These are phyloP conservation scores for Saccharomyces hybrid DNA, from an alignment of 1,139 yeast species.

Conservation along the genomic window DNA sequence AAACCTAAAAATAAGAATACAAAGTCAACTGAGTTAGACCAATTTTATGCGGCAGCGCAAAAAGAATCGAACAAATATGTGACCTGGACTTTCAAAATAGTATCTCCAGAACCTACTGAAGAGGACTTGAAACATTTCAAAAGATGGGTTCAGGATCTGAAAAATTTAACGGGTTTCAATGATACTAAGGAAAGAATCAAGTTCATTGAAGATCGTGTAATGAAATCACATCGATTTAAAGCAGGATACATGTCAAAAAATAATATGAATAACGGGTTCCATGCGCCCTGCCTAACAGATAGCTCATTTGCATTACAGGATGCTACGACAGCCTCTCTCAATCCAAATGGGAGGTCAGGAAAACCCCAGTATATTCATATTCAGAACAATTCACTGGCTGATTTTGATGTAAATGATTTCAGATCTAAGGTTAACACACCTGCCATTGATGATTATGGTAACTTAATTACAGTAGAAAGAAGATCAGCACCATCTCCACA, in stretches of 20 bases:
- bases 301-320: background rate
- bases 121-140: conserved; percentile 33
- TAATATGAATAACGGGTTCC: conserved; percentile 11
- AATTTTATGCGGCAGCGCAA: conserved; percentile 35
- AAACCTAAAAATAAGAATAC: background rate
- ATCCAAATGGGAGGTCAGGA: conserved; percentile 7
- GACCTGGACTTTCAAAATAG: conserved; percentile 26
- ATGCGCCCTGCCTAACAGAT: conserved; percentile 5
- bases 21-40: background rate
- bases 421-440: conserved; percentile 30
- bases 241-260: conserved; percentile 15
- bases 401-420: conserved; percentile 5
- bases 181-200: conserved; percentile 32
- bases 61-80: conserved; percentile 13
- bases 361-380: conserved; percentile 27
- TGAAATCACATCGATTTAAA: conserved; percentile 18
- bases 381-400: conserved; percentile 14
- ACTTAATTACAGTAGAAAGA: conserved; percentile 26
- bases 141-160: conserved; percentile 42
- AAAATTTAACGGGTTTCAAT: conserved; percentile 35
- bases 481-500: conserved; percentile 9
- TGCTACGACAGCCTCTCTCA: conserved; percentile 8
- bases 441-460: conserved; percentile 33
- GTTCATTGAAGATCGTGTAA: conserved; percentile 29
- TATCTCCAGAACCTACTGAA: conserved; percentile 26